These are phyloP conservation scores for Penicillium sp. DNA, from an alignment of 2,329 filamentous ascomycete genomes.

Conservation along the genomic window DNA sequence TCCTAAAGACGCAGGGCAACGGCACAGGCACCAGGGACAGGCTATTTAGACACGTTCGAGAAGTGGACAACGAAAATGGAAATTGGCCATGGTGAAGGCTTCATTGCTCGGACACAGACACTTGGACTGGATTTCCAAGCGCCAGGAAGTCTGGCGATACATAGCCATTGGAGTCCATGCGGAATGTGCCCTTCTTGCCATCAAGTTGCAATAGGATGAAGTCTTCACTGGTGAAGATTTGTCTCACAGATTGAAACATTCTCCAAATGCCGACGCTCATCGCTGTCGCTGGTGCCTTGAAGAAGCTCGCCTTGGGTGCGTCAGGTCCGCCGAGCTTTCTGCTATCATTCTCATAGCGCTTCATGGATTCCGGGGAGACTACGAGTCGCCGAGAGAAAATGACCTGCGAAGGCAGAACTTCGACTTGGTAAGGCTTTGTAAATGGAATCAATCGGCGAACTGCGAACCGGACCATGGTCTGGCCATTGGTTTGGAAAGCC, in stretches of 20 bases:
- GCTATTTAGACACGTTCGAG: conserved; percentile 13
- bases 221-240: conserved; percentile 39
- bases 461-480: conserved; percentile 31
- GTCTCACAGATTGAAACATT: conserved; percentile 33
- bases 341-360: conserved; percentile 17
- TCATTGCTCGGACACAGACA: too few species aligned
- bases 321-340: conserved; percentile 11
- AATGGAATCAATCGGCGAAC: conserved; percentile 38
- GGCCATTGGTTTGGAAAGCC: conserved; percentile 40
- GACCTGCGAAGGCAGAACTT: conserved; percentile 32
- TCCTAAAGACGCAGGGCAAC: too few species aligned
- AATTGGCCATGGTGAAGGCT: too few species aligned
- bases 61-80: conserved; percentile 6
- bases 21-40: too few species aligned
- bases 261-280: conserved; percentile 29
- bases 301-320: conserved; percentile 24
- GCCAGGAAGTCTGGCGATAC: conserved; percentile 33
- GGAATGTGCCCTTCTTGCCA: conserved; percentile 32
- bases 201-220: conserved; percentile 37
- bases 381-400: conserved; percentile 31
- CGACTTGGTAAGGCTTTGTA: conserved; percentile 31
- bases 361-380: conserved; percentile 24
- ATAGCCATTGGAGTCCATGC: conserved; percentile 36
- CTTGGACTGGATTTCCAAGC: conserved; percentile 25
- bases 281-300: conserved; percentile 30